Conservation (phyloP, 306 rosid genomes). For the Potentilla sterilis region DNA sequence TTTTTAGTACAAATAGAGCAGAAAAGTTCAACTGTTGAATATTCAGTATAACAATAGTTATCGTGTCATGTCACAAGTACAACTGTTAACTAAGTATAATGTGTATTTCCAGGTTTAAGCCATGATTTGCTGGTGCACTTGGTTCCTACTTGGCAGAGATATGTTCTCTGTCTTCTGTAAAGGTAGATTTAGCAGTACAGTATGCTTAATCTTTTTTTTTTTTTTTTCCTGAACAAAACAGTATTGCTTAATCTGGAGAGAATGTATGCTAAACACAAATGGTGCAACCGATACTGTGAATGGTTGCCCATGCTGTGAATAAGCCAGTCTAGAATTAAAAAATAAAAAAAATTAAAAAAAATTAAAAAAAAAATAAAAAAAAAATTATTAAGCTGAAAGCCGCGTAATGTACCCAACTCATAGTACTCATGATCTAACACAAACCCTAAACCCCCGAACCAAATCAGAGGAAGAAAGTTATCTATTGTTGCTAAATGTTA, state of each 20-base stretch:
- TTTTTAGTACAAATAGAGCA: neutral
- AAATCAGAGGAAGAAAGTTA: too few relatives aligned
- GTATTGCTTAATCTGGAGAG: neutral
- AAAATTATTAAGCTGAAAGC: too few relatives aligned
- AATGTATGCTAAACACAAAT: neutral
- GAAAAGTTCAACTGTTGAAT: too few relatives aligned
- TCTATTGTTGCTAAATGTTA: too few relatives aligned
- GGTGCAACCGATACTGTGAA: neutral
- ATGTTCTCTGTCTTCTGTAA: neutral
- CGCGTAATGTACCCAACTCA: too few relatives aligned
- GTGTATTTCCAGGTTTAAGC: neutral
- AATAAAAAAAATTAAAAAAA: too few relatives aligned
- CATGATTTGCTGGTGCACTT: neutral
- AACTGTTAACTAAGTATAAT: neutral
- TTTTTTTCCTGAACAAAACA: too few relatives aligned
- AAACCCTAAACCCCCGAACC: too few relatives aligned
- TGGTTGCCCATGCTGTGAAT: too few relatives aligned
- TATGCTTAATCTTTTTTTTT: neutral
- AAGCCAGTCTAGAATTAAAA: too few relatives aligned
- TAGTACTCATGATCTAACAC: too few relatives aligned
- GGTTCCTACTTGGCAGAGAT: neutral
- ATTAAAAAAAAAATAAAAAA: too few relatives aligned
- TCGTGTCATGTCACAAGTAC: neutral
- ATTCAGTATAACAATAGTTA: neutral
- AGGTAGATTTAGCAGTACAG: neutral